Base-by-base conservation (phyloP, 1,139 yeast species). In the Protomyces lactucae-debilis region DNA sequence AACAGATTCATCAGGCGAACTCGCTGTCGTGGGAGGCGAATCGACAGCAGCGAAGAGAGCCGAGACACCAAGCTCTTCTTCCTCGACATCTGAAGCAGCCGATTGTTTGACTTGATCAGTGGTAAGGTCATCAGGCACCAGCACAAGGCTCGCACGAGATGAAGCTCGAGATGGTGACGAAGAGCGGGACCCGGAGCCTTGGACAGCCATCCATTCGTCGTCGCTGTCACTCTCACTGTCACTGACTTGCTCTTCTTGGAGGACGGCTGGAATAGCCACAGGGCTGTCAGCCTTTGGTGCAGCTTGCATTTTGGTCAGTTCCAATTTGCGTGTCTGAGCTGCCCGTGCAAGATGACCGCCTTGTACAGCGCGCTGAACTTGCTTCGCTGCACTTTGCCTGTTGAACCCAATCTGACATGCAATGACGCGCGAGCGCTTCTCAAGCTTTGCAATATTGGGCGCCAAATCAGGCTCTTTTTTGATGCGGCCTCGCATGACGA, bases 351-450 rank as follows among this genome's bases (percentile, higher is more conserved):
- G 63, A 40, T 43, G 45, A 23, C 63, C 63, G 10, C 32, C 36
- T 23, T 52, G 45, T 9, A 59, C 57, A 18, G 46, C 39, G 3
- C 54, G 52, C 36, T 40, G 56, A 10, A 59, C 57, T 35, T 59
- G 52, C 23, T 21, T 21, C 12, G 46, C 37, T 10, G 45, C 25
- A 18, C 12, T 21, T 25, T 40, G 43, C n/a, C 43, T 16, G 28
- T 59, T 51, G 48, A 59, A 59, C 3, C 32, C 35, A 10, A 52
- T 48, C 36, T 59, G 63, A 8, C 14, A 18, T 18, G 43, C 56
- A 9, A 59, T 59, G 45, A 59, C 63, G 18, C 52, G 57, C 14
- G 57, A 59, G 6, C 63, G 53, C 36, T 59, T 59, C 43, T 52
- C 52, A 10, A 59, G 57, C 35, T 52, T 55, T 12, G 56, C 52